These are phyloP conservation scores for Candida rishiriensis DNA, from an alignment of 805 yeast genomes.

Conservation along the genomic window DNA sequence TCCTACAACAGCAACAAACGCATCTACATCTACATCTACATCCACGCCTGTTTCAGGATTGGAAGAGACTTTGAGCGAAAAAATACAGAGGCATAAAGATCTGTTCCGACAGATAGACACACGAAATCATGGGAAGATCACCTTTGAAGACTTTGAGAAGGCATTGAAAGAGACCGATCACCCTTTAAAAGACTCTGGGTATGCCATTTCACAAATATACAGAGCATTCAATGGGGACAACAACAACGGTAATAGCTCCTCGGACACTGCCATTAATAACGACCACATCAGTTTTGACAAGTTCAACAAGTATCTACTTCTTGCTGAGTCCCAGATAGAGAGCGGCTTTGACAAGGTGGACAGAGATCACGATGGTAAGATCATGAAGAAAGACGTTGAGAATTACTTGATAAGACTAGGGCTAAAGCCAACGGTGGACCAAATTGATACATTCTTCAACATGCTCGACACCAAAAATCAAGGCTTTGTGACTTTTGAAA, in stretches of 20 bases:
- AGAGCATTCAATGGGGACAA: slow-evolving; percentile 46
- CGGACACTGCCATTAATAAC: slow-evolving; percentile 19
- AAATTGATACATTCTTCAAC: slow-evolving; percentile 52
- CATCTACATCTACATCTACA: no score
- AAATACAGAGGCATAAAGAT: slow-evolving; percentile 31
- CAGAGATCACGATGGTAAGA: slow-evolving; percentile 65
- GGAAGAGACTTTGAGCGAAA: slow-evolving; percentile 18
- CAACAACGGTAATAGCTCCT: background rate
- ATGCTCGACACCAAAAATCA: slow-evolving; percentile 51
- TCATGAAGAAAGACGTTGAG: slow-evolving; percentile 61
- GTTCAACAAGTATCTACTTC: slow-evolving; percentile 57
- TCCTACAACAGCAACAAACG: background rate
- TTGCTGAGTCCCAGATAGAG: slow-evolving; percentile 68
- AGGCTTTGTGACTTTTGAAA: slow-evolving; percentile 75
- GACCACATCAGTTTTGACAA: slow-evolving; percentile 52
- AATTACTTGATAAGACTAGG: slow-evolving; percentile 57
- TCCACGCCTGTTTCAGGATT: no score
- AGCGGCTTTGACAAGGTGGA: slow-evolving; percentile 68
- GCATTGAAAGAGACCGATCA: slow-evolving; percentile 49
- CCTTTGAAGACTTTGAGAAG: slow-evolving; percentile 42
- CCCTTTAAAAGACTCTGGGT: slow-evolving; percentile 59
- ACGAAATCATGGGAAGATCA: slow-evolving; percentile 42
- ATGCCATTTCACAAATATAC: slow-evolving; percentile 54
- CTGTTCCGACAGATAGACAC: slow-evolving; percentile 44
- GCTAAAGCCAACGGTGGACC: slow-evolving; percentile 45